Conservation (phyloP, 805 yeast species). For the Maudiozyma turicensis region DNA sequence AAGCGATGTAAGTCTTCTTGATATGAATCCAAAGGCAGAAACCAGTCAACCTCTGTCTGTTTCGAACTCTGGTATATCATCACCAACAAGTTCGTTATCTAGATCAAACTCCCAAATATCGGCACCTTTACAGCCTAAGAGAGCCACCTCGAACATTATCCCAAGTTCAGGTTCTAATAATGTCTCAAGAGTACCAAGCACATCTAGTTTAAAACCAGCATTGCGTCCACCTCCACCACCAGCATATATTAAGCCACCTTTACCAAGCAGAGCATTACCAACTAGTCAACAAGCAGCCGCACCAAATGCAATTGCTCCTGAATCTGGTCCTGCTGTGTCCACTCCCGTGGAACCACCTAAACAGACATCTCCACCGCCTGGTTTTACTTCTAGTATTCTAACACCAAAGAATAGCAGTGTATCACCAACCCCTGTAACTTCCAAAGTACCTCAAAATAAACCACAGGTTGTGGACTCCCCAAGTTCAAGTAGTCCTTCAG, state of each 20-base stretch:
- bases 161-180: background rate
- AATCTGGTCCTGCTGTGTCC: background rate
- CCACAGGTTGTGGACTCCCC: too few species aligned
- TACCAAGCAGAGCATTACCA: background rate
- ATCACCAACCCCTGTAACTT: constrained; percentile 1
- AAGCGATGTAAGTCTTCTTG: constrained; percentile 8
- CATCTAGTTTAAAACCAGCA: constrained; percentile 3
- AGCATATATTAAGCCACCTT: constrained; percentile 2
- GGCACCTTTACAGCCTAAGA: constrained; percentile 5
- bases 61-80: background rate
- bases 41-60: background rate
- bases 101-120: constrained; percentile 4
- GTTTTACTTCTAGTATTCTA: constrained; percentile 27
- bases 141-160: background rate
- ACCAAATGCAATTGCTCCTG: background rate
- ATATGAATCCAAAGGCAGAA: constrained; percentile 1
- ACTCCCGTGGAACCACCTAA: background rate
- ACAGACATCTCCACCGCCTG: constrained; percentile 30
- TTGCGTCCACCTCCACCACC: constrained; percentile 19
- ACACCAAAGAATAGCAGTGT: constrained; percentile 25
- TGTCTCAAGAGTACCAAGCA: background rate
- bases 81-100: constrained; percentile 1
- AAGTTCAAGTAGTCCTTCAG: background rate
- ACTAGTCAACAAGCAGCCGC: background rate
- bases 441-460: background rate